Evolutionary conservation across 495 filamentous ascomycete species (phyloP).

Genomic region (Aspergillus wentii): DNA sequence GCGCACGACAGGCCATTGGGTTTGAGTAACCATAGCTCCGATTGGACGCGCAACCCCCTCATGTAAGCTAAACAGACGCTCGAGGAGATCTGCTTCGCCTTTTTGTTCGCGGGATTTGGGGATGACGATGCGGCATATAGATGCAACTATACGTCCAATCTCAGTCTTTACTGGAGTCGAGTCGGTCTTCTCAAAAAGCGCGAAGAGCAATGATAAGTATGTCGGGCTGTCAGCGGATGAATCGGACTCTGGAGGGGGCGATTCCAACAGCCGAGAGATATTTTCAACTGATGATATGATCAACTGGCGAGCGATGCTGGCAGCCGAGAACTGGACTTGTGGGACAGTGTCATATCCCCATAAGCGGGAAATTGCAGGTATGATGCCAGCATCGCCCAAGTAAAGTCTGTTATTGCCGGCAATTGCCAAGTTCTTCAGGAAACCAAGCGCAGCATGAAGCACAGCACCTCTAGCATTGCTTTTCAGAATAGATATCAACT

Average conservation of each 20-base stretch:
- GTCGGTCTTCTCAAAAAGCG: constrained; percentile 53
- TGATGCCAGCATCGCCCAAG: constrained; percentile 51
- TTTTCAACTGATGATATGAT: constrained; percentile 54
- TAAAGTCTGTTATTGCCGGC: constrained; percentile 54
- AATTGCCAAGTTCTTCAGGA: constrained; percentile 76
- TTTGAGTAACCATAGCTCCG: constrained; percentile 58
- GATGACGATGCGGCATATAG: constrained; percentile 57
- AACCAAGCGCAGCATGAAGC: constrained; percentile 63
- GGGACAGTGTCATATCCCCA: constrained; percentile 58
- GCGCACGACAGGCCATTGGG: constrained; percentile 63
- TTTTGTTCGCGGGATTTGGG: constrained; percentile 30
- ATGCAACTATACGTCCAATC: constrained; percentile 60
- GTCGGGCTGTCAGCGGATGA: constrained; percentile 37
- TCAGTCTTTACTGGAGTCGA: constrained; percentile 66
- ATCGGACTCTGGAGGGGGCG: constrained; percentile 30
- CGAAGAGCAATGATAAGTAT: constrained; percentile 57
- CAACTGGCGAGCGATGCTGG: constrained; percentile 63
- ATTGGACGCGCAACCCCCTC: constrained; percentile 49
- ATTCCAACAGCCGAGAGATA: constrained; percentile 43
- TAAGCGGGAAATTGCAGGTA: constrained; percentile 51
- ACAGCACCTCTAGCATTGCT: constrained; percentile 44
- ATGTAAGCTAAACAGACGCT: constrained; percentile 49
- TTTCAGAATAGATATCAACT: constrained; percentile 50
- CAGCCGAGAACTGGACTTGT: constrained; percentile 65
- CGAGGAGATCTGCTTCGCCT: constrained; percentile 22